Evolutionary conservation across 2,329 filamentous ascomycete species (phyloP).

Genomic region (Drechmeria coniospora): DNA sequence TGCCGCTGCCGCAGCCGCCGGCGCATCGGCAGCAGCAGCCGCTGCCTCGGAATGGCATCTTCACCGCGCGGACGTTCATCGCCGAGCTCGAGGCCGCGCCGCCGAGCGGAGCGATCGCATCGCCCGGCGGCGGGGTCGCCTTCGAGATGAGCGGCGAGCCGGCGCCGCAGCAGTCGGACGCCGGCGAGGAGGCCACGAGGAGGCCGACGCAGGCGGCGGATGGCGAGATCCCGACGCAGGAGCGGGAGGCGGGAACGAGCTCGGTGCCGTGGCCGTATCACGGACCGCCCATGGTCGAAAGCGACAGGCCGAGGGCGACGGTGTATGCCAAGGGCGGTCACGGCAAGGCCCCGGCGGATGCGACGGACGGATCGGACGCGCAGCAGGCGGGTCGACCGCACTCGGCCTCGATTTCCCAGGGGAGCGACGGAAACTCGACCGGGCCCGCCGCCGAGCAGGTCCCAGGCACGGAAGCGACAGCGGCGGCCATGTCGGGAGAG

Average conservation of each 20-base stretch:
- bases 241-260: too few relatives aligned
- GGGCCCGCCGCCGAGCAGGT: too few relatives aligned
- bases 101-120: constrained; percentile 5
- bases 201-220: not conserved
- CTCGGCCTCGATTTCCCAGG: too few relatives aligned
- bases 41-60: not conserved
- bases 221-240: not conserved
- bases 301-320: constrained; percentile 3
- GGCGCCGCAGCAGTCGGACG: constrained; percentile 3
- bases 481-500: too few relatives aligned
- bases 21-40: constrained; percentile 2
- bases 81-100: constrained; percentile 15
- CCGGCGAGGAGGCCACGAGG: constrained; percentile 1
- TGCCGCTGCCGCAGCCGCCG: too few relatives aligned
- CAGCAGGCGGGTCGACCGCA: too few relatives aligned
- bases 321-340: constrained; percentile 1
- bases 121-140: constrained; percentile 9
- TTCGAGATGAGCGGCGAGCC: constrained; percentile 19
- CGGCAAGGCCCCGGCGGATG: not conserved
- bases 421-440: too few relatives aligned
- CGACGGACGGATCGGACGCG: too few relatives aligned
- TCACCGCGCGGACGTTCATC: constrained; percentile 12
- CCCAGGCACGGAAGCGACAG: too few relatives aligned
- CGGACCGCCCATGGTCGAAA: constrained; percentile 7
- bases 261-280: constrained; percentile 20